Base-by-base conservation (phyloP, 345 rosid species). In the Eucalyptus pumila region DNA sequence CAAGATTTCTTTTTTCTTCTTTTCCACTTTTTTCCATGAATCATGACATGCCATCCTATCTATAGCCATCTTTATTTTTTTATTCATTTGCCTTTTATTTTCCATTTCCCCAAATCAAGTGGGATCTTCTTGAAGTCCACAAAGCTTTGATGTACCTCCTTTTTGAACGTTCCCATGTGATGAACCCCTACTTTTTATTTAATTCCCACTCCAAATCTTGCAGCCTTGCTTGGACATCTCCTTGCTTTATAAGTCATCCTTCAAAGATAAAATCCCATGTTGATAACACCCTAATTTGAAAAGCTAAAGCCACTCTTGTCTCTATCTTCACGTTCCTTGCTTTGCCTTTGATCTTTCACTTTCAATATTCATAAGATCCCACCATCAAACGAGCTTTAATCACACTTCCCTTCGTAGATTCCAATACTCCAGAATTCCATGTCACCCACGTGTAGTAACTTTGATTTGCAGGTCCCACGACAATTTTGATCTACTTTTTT, bases 281-380 rank as follows among this genome's bases (percentile, higher is more conserved):
- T 49, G 92, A 90, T 89, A 92, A 90, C 9, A 86, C 88, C 92
- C 91, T 60, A 86, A 89, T 86, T 12, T 54, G 86, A 86, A 88
- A 40, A 89, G 91, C 76, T 86, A 94, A 94, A 94, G 95, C 92
- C 85, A 91, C 87, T 86, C 87, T 90, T 90, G 90, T 93, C 93
- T 91, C 92, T 88, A 88, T 90, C 91, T 91, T 86, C 91, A 44
- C 90, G 92, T 92, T 91, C 94, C 91, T 94, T 94, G 94, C 96
- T 93, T 93, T 93, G 92, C 86, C 91, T 88, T 85, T 90, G 91
- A 85, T 91, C 93, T 91, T 90, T 88, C 91, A 83, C 93, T 92
- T 93, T 91, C 91, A 86, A 67, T 86, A 85, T 89, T 88, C 88
- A 14, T 85, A 45, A 8, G 56, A 86, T 80, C 58, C 85, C 52